Evolutionary conservation across 441 rosid species (phyloP).

Genomic region (Lepidium campestre): DNA sequence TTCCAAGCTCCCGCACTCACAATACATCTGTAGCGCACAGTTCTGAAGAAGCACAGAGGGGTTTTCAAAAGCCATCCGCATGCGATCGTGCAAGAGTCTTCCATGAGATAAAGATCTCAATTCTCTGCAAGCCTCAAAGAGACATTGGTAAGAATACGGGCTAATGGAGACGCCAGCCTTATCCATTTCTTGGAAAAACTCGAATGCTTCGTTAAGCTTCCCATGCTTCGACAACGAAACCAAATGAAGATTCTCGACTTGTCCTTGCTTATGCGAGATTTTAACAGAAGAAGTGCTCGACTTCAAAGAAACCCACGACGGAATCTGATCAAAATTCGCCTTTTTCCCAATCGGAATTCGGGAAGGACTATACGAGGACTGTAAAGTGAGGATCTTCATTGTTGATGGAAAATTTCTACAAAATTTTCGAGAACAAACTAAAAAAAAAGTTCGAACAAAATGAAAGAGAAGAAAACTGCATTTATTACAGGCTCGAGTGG

Average conservation of each 20-base stretch:
- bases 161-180: constrained; percentile 40
- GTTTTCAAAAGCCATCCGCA: constrained; percentile 26
- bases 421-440: neutral
- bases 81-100: constrained; percentile 36
- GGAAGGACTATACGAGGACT: constrained; percentile 7
- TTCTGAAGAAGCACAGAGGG: constrained; percentile 42
- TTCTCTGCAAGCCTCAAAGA: constrained; percentile 46
- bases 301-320: constrained; percentile 58
- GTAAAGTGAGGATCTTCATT: constrained; percentile 24
- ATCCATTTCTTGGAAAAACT: constrained; percentile 48
- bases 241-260: constrained; percentile 54
- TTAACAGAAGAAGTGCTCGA: constrained; percentile 25
- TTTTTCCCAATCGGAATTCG: constrained; percentile 2
- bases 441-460: too few relatives aligned
- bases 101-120: constrained; percentile 41
- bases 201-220: constrained; percentile 54
- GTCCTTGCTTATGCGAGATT: constrained; percentile 32
- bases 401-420: neutral
- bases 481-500: neutral
- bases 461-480: neutral
- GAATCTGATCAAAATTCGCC: constrained; percentile 37
- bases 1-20: constrained; percentile 45
- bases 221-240: constrained; percentile 51
- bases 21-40: constrained; percentile 42
- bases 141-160: constrained; percentile 37